Evolutionary conservation across 1,139 yeast species (phyloP), one percentile per base, ranked within the genome.

Genomic region (Geotrichum reessii): DNA sequence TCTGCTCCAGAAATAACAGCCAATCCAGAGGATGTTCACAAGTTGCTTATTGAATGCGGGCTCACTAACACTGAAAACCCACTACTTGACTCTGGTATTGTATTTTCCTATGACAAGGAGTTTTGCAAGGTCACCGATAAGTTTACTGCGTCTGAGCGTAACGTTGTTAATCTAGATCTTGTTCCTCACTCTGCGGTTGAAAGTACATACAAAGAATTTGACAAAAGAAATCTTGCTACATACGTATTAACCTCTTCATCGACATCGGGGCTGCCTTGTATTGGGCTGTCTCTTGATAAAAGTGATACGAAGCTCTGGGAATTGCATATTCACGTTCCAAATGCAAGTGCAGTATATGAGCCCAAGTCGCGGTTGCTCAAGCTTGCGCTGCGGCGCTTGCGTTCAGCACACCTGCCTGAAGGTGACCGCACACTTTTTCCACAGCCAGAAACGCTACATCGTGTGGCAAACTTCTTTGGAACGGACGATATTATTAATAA

Each of bases 301-400:
- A 22, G 56, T 11, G 22, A 47, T 5, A 40, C 49, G 7, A 28
- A 44, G 22, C 28, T 9, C 17, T 44, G 57, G 54, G 31, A 17
- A n/a, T 22, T 59, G 2, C 57, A 50, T 19, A 51, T 59, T 21
- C 61, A 59, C 33, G 56, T 59, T 11, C 61, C 61, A 3, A 55
- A 59, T 37, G 14, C 52, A n/a, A 48, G 55, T n/a, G 44, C 58
- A 2, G 42, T 49, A 31, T 59, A 56, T 28, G 53, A 27, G 25
- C 59, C 61, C 1, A 40, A 44, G 2, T 50, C 58, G 17, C 19
- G 49, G 28, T n/a, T 59, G 6, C 54, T 59, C 51, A 40, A 49
- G 5, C 37, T 59, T 22, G 61, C 56, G 17, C 31, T 59, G 17
- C 52, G 52, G 33, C 53, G 61, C 14, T 52, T 47, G 2, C 48